Evolutionary conservation across 2,329 filamentous ascomycete species (phyloP), one percentile per base, ranked within the genome.

Genomic region (Calcarisporium arbuscula): DNA sequence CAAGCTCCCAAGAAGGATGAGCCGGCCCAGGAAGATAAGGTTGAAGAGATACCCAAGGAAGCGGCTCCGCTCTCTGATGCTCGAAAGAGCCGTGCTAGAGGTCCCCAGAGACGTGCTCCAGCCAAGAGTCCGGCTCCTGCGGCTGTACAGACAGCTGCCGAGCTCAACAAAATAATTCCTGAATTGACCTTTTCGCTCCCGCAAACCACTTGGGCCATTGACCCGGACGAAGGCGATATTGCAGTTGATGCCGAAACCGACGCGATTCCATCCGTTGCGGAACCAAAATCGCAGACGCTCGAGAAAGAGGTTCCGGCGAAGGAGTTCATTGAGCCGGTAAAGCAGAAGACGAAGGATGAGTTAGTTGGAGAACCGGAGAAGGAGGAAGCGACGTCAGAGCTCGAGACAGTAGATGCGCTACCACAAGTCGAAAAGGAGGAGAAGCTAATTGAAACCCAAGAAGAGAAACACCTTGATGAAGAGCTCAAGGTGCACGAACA

Each of bases 31-130:
- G 70, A 79, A 34, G 71, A 77, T 37, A 73, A 75, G 30, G 61
- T 61, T 3, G 70, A 70, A 20, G 70, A 74, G 40, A n/a, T n/a
- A n/a, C n/a, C n/a, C n/a, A 77, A 75, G 39, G 79, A 88, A 51
- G 86, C 87, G 57, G 78, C 73, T 9, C 88, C 89, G n/a, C 67
- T 98, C 18, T 72, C 73, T 16, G 92, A 98, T 67, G 88, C 89
- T 22, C 77, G 92, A 45, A 96, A 96, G 65, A 80, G 88, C 17
- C 76, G 92, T 46, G 92, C 92, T 16, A 81, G 86, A 45, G 92
- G 92, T 9, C 92, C 92, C 12, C 80, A 87, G 47, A 76, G 88
- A 46, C 74, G 88, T 53, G 77, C 83, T 17, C 75, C 79, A 19
- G 67, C 72, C 9, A 72, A 64, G 60, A 64, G 62, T 41, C 56